phyloP scores from a whole-genome alignment of 2,329 filamentous ascomycete genomes.

The Verticillium zaregamsianum region DNA sequence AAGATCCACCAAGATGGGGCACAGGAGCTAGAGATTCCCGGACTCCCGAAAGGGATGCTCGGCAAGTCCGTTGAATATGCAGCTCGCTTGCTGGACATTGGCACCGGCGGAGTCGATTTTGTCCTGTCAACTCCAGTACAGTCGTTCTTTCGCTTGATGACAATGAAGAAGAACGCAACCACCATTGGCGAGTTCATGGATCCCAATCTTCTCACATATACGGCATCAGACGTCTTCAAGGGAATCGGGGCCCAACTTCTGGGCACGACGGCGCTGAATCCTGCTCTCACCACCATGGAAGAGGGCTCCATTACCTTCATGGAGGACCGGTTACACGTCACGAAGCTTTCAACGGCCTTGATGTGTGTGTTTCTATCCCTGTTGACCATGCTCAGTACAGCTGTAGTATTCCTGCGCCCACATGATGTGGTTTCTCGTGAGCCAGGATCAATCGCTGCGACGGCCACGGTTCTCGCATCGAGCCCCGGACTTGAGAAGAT shows the following conservation, averaged over 20 bases:
- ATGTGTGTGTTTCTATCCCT: conserved; percentile 7
- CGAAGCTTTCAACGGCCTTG: conserved; percentile 4
- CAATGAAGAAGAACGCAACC: conserved; percentile 12
- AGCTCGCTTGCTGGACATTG: conserved; percentile 10
- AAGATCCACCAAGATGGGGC: conserved; percentile 1
- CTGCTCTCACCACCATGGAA: neutral
- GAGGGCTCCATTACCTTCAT: conserved; percentile 3
- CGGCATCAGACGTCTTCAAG: conserved; percentile 6
- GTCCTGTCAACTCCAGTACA: conserved; percentile 15
- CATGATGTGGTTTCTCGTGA: conserved; percentile 3
- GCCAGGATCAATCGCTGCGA: conserved; percentile 8
- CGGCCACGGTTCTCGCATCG: conserved; percentile 5
- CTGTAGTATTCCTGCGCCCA: conserved; percentile 7
- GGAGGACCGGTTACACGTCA: conserved; percentile 7
- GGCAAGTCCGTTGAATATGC: conserved; percentile 12
- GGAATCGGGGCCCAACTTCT: conserved; percentile 9
- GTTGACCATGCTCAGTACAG: conserved; percentile 1
- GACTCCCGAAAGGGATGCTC: conserved; percentile 10
- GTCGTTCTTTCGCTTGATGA: conserved; percentile 21
- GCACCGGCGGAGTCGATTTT: conserved; percentile 14
- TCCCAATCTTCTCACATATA: conserved; percentile 7
- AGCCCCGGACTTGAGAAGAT: conserved; percentile 5
- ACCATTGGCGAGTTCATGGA: conserved; percentile 12
- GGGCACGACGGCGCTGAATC: conserved; percentile 1
- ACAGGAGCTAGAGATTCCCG: conserved; percentile 3